Evolutionary conservation across 768 basidiomycete species (phyloP), one percentile per base, ranked within the genome.

Genomic region (Candolleomyces eurysporus): DNA sequence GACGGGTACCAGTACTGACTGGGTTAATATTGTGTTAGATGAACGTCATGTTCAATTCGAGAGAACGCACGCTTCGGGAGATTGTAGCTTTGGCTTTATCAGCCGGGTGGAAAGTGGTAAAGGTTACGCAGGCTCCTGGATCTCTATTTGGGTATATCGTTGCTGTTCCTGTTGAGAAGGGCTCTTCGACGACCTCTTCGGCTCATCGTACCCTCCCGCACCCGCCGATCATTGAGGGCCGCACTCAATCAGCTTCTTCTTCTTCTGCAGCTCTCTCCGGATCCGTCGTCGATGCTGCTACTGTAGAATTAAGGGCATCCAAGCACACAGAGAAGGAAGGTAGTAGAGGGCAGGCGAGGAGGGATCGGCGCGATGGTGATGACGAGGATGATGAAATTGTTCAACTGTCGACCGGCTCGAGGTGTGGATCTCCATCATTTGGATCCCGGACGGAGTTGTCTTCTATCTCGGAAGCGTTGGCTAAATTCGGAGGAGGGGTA

Each of bases 131-230:
- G 59, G 80, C 84, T 2, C 79, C 84, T 42, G 88, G 87, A 10
- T 85, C 87, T 2, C 73, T 88, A 43, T 91, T 92, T 66, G 89
- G 86, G 3, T 82, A 91, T 67, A 83, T 92, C 60, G 78, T 87
- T 43, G 90, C 89, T 31, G 80, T 86, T 17, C 90, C 90, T 6
- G 76, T 48, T 30, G 39, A 40, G 7, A 46, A 19, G 26, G 26
- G 39, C 50, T 26, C 10, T 31, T 36, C 40, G 49, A 53, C 32
- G 32, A 4, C 16, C 14, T 46, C 45, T 5, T 19, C 45, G 45
- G 45, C 14, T 16, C 14, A 46, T 5, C 45, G 14, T 5, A 5
- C 14, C 13, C 14, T 16, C 19, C 45, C 16, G 14, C 45, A 46
- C 19, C 16, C 45, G 14, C 16, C 45, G 45, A 16, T 16, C 9